These are phyloP conservation scores for Crithidia expoeki DNA, from an alignment of 208 protist species.

Conservation along the genomic window DNA sequence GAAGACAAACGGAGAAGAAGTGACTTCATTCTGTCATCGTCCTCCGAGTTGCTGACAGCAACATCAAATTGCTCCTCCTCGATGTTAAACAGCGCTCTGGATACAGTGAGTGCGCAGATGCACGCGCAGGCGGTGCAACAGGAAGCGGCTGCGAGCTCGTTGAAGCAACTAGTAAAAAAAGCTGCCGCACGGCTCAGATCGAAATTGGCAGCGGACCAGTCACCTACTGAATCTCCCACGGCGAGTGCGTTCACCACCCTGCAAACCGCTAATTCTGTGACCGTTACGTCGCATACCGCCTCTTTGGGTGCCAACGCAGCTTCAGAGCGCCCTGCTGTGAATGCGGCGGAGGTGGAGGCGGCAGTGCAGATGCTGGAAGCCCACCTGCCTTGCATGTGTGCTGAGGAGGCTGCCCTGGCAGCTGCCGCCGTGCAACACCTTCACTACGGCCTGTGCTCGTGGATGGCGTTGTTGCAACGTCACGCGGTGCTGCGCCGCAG, in stretches of 20 bases:
- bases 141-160: not conserved
- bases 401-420: constrained; percentile 38
- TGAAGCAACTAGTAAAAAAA: not conserved
- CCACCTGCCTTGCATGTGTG: constrained; percentile 29
- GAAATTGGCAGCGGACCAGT: too few species aligned
- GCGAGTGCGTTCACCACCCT: constrained; percentile 15
- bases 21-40: not conserved
- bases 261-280: not conserved
- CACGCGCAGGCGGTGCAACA: constrained; percentile 2
- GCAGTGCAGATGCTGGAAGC: constrained; percentile 19
- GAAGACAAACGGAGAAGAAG: not conserved
- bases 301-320: not conserved
- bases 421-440: constrained; percentile 30
- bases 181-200: not conserved
- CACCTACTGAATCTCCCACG: not conserved
- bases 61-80: not conserved
- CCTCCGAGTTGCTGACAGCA: not conserved
- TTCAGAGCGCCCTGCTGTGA: not conserved
- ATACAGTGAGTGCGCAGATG: constrained; percentile 10
- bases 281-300: not conserved
- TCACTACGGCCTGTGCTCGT: constrained; percentile 23
- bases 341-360: constrained; percentile 4
- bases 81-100: not conserved
- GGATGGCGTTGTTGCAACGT: constrained; percentile 4
- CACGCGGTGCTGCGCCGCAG: constrained; percentile 15